phyloP scores from a whole-genome alignment of 164 flowering plant species.

The Aristolochia fimbriata region DNA sequence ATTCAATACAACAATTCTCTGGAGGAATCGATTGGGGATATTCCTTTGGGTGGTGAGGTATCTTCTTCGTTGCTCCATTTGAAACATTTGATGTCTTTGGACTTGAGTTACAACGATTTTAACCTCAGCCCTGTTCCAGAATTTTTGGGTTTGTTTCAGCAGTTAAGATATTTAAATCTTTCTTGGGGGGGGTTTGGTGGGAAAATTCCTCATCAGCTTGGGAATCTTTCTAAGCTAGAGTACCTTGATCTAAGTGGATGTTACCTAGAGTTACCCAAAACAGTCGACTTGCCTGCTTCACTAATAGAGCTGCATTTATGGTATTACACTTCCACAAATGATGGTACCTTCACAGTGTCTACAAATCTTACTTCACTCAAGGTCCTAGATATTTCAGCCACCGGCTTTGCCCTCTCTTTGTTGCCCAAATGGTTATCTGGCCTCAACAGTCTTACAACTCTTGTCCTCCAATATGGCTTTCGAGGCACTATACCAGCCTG shows the following conservation, averaged over 20 bases:
- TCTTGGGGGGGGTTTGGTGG: background rate
- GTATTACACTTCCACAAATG: background rate
- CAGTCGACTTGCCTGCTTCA: background rate
- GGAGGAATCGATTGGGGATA: no score
- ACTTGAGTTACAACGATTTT: background rate
- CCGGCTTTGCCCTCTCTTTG: background rate
- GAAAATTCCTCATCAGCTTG: background rate
- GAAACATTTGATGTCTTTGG: background rate
- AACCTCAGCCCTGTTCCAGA: background rate
- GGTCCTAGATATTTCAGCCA: background rate
- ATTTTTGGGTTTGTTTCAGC: background rate
- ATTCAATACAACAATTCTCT: no score
- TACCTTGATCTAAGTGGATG: background rate
- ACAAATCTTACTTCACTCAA: background rate
- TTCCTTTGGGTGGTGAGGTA: background rate
- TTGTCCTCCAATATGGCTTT: background rate
- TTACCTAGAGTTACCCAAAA: background rate
- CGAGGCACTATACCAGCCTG: background rate
- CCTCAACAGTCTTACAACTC: background rate
- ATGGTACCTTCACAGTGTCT: background rate
- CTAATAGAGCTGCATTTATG: background rate
- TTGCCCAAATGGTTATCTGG: background rate
- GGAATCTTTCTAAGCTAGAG: conserved; percentile 1
- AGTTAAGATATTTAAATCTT: background rate
- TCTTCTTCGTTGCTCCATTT: background rate